These are phyloP conservation scores for Nymphaea thermarum DNA, from an alignment of 164 flowering plant species.

Conservation along the genomic window DNA sequence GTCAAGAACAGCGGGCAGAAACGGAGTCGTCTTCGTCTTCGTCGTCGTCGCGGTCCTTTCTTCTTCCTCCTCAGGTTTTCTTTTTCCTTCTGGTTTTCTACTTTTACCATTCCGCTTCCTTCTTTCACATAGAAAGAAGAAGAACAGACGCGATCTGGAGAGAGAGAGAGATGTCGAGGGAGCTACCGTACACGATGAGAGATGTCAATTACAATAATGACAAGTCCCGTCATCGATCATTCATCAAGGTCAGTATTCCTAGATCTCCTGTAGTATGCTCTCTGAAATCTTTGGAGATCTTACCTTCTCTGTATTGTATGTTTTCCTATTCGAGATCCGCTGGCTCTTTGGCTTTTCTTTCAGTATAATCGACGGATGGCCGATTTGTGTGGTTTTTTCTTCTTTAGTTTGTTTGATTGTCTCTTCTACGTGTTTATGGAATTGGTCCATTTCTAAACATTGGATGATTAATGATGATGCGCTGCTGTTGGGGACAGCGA, in stretches of 20 bases:
- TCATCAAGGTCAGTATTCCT: constrained; percentile 34
- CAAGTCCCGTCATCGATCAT: constrained; percentile 79
- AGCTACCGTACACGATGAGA: constrained; percentile 63
- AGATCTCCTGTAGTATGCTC: neutral
- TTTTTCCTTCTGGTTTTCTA: too few relatives aligned
- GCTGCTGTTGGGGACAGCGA: neutral
- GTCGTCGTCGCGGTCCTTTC: too few relatives aligned
- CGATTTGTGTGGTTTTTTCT: neutral
- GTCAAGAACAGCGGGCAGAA: too few relatives aligned
- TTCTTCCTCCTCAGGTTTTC: too few relatives aligned
- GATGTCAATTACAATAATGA: constrained; percentile 89
- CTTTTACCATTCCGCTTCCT: too few relatives aligned
- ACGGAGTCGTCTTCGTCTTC: too few relatives aligned
- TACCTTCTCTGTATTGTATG: neutral
- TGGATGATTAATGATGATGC: too few relatives aligned
- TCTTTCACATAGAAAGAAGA: too few relatives aligned
- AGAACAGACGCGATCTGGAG: neutral
- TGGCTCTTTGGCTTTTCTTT: neutral
- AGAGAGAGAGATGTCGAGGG: constrained; percentile 39
- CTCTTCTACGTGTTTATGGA: neutral
- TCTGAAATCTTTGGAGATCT: neutral
- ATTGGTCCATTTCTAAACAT: too few relatives aligned
- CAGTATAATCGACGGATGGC: neutral
- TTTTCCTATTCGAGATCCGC: neutral
- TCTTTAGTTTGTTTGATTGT: neutral